Evolutionary conservation across 345 rosid genomes (phyloP).

Genomic region (Linum tenue): DNA sequence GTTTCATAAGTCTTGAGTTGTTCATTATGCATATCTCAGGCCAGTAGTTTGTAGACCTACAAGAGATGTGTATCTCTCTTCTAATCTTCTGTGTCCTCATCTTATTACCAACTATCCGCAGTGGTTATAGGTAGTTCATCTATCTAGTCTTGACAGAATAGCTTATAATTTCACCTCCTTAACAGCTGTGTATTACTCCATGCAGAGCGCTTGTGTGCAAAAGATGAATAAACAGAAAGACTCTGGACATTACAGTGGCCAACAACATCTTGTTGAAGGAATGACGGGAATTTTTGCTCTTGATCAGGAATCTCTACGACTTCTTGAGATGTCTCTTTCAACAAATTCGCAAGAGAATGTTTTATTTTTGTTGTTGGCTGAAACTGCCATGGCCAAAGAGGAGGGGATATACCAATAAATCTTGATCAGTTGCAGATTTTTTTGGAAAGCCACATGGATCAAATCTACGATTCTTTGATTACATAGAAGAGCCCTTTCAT

Average conservation of each 20-base stretch:
- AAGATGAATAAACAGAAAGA: slow-evolving; percentile 34
- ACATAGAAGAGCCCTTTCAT: slow-evolving; percentile 8
- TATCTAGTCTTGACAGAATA: too few relatives aligned
- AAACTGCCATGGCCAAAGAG: background rate
- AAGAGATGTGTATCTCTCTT: too few relatives aligned
- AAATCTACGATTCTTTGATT: background rate
- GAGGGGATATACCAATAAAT: slow-evolving; percentile 3
- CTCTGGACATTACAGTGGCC: background rate
- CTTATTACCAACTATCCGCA: too few relatives aligned
- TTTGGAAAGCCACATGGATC: background rate
- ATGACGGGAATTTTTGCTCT: background rate
- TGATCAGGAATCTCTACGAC: background rate
- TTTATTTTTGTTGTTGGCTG: background rate
- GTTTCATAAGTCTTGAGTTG: too few relatives aligned
- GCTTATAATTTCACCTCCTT: background rate
- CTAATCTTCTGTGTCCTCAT: too few relatives aligned
- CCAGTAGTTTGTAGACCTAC: too few relatives aligned
- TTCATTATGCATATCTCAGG: too few relatives aligned
- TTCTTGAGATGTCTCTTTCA: slow-evolving; percentile 1
- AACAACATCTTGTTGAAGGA: slow-evolving; percentile 6
- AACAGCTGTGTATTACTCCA: slow-evolving; percentile 7
- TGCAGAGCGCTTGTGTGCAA: slow-evolving; percentile 73
- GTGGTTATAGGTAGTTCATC: too few relatives aligned
- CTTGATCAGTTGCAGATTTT: slow-evolving; percentile 8
- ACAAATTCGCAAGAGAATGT: background rate